Base-by-base conservation (phyloP, 2,329 filamentous ascomycete species). In the Aureobasidium melanogenum region DNA sequence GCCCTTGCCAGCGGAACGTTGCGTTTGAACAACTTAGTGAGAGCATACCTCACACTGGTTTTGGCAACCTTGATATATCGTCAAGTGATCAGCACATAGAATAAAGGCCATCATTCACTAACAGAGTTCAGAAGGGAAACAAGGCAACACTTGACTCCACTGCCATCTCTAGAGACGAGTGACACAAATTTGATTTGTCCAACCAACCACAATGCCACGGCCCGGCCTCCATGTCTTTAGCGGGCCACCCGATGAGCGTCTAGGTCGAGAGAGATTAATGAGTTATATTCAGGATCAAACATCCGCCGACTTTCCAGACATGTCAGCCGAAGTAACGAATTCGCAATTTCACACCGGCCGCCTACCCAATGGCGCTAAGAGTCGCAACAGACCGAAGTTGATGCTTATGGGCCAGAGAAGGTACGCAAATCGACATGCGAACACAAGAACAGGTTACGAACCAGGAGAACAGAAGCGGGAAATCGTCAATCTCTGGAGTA, bases 401-500 rank as follows among this genome's bases (percentile, higher is more conserved):
- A 78, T 99, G 61, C 79, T 99, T 66, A 97, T 99, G 94, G 94
- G 94, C 4, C 89, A 97, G 76, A 85, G 92, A 78, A 87, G 93
- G 94, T 96, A 78, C 68, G 79, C 30, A 38, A 12, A 28, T 38
- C 28, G 14, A 24, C 71, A 60, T 46, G 19, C 32, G 36, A 63
- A 22, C 28, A 47, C 34, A 48, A n/a, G n/a, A 30, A 19, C 15
- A 54, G 39, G 55, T 65, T 59, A 41, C 12, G 39, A 50, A 60
- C 24, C 19, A 47, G 26, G 34, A 38, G 1, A 28, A 15, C 67
- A 99, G 94, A 78, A 97, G 92, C 71, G 94, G 94, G 63, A 99
- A 99, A 73, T 97, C 94, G 0, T 99, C 94, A 6, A 97, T 99
- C 72, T 94, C 92, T 28, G 97, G 91, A 70, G 95, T 99, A 51